phyloP scores from a whole-genome alignment of 768 basidiomycete species.

The Boletus patriciae region DNA sequence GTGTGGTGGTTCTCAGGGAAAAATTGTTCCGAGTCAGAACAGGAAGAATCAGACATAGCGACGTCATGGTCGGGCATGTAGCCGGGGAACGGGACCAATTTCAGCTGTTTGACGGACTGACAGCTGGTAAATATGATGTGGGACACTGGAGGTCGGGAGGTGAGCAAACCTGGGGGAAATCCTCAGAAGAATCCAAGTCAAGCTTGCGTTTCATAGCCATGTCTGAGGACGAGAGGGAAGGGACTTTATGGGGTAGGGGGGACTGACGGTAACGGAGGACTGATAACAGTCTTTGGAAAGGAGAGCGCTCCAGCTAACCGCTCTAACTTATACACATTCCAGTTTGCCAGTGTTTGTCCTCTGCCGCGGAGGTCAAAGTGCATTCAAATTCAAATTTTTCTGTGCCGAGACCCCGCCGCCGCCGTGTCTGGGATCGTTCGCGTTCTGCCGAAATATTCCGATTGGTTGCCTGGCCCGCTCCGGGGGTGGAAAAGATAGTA shows the following conservation, averaged over 20 bases:
- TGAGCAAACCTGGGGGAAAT: constrained; percentile 45
- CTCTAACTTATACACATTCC: constrained; percentile 33
- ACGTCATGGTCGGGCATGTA: constrained; percentile 62
- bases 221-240: constrained; percentile 15
- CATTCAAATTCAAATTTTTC: constrained; percentile 18
- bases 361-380: constrained; percentile 23
- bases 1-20: constrained; percentile 53
- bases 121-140: constrained; percentile 15
- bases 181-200: constrained; percentile 55
- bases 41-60: constrained; percentile 60
- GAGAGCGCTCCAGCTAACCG: constrained; percentile 19
- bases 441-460: constrained; percentile 23
- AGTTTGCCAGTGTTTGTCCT: constrained; percentile 29
- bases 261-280: constrained; percentile 5
- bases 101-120: constrained; percentile 66
- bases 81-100: constrained; percentile 74
- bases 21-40: constrained; percentile 59
- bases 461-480: constrained; percentile 24
- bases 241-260: neutral
- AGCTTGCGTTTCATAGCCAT: constrained; percentile 83
- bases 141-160: constrained; percentile 16
- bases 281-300: constrained; percentile 30
- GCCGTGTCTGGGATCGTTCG: neutral
- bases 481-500: constrained; percentile 10
- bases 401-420: constrained; percentile 19